Conservation (phyloP, 2,329 filamentous ascomycete species). For the Chaetomium strumarium region DNA sequence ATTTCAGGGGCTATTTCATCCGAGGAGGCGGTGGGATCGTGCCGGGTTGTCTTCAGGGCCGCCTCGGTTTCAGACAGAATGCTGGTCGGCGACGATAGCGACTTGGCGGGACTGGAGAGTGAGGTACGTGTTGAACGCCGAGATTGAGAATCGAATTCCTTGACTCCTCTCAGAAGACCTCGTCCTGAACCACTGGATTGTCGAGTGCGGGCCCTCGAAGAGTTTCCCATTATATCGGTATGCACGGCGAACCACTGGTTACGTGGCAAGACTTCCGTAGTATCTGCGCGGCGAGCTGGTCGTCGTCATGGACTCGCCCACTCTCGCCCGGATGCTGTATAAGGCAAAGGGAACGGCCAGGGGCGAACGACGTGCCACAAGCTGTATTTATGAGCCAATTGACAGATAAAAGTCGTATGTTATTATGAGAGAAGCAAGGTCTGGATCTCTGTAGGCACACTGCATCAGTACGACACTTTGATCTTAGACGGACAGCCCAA, state of each 20-base stretch:
- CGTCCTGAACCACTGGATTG: conserved; percentile 27
- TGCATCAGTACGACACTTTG: conserved; percentile 14
- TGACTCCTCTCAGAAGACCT: conserved; percentile 24
- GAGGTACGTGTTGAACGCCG: conserved; percentile 26
- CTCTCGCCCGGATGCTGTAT: conserved; percentile 18
- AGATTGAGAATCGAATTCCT: conserved; percentile 33
- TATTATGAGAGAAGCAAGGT: conserved; percentile 12
- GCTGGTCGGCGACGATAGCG: conserved; percentile 15
- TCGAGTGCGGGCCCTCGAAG: conserved; percentile 23
- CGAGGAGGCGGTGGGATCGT: conserved; percentile 5
- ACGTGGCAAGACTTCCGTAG: conserved; percentile 5
- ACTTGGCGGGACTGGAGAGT: conserved; percentile 17
- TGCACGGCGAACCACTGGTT: conserved; percentile 1
- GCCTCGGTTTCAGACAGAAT: conserved; percentile 14
- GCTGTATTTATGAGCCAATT: conserved; percentile 7
- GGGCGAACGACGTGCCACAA: conserved; percentile 8
- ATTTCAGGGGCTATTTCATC: conserved; percentile 39
- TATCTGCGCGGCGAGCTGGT: conserved; percentile 10
- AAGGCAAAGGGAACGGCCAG: conserved; percentile 1
- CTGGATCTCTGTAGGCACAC: conserved; percentile 13
- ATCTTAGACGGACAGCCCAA: background rate
- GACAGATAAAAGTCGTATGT: conserved; percentile 8
- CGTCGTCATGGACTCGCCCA: conserved; percentile 17
- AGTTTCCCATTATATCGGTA: conserved; percentile 21
- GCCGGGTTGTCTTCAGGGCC: background rate